These are phyloP conservation scores for Cercophora scortea DNA, from an alignment of 495 filamentous ascomycete genomes.

Conservation along the genomic window DNA sequence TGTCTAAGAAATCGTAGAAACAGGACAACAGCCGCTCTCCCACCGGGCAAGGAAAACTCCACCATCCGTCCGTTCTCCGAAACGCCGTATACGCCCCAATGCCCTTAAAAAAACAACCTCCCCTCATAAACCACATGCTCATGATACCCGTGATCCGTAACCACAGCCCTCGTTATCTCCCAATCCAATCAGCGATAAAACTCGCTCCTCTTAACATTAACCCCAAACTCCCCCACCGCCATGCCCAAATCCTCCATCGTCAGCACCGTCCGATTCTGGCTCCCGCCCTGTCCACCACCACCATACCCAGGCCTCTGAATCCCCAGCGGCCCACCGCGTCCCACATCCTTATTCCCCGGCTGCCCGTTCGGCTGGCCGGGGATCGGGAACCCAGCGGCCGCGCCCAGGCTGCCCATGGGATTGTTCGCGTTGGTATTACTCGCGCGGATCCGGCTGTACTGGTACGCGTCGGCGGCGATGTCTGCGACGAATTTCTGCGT, in stretches of 20 bases:
- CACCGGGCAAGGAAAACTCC: too few relatives aligned
- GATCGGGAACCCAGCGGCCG: constrained; percentile 62
- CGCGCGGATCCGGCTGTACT: constrained; percentile 89
- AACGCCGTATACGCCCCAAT: neutral
- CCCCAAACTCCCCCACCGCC: constrained; percentile 94
- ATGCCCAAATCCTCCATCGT: constrained; percentile 99
- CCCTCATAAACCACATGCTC: too few relatives aligned
- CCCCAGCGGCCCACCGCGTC: constrained; percentile 61
- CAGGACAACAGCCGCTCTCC: too few relatives aligned
- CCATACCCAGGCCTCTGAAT: constrained; percentile 89
- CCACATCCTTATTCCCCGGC: constrained; percentile 50
- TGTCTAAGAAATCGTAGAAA: too few relatives aligned
- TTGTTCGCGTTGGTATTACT: constrained; percentile 83
- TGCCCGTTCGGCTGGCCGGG: constrained; percentile 49
- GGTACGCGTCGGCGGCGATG: constrained; percentile 94
- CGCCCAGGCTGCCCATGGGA: constrained; percentile 78
- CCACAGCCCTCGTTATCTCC: neutral
- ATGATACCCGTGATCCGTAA: too few relatives aligned
- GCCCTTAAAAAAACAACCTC: neutral
- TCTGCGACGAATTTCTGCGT: constrained; percentile 98
- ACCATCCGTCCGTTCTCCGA: neutral
- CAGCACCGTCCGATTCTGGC: constrained; percentile 85
- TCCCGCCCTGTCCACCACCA: constrained; percentile 83
- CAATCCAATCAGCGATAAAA: constrained; percentile 68
- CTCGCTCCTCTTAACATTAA: constrained; percentile 93